Base-by-base conservation (phyloP, 306 rosid genomes). In the Vigna trinervia region DNA sequence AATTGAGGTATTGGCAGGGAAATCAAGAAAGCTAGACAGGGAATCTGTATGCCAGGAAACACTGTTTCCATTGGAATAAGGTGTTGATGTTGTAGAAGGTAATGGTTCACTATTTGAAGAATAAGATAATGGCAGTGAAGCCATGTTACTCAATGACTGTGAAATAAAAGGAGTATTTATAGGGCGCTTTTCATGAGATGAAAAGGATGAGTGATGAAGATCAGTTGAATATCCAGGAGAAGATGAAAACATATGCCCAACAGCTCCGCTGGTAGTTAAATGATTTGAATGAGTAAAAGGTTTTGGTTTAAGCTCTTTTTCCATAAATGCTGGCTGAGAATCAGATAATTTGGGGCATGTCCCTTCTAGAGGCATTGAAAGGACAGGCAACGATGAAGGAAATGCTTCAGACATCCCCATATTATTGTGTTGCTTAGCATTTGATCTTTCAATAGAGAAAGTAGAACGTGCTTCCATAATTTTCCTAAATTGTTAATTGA, bases 241-340 rank as follows among this genome's bases (percentile, higher is more conserved):
- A 48, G 99, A 88, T 13, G 99, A 95, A 86, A 89, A 86, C 85
- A 90, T 86, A 81, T 88, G 97, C 74, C 97, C 99, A 63, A 88
- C 92, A 13, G 84, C 90, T 66, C 92, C 97, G 34, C 86, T 89
- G 73, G 97, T 85, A 78, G 80, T 58, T 65, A 88, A 51, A 73
- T 78, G 88, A 85, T 89, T 83, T 45, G 89, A 83, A 82, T 85
- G 89, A 59, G 67, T 78, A n/a, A 76, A 71, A 73, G 96, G 82
- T 78, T 84, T 81, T 50, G 90, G 60, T 82, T 66, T 71, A 69
- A 68, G 88, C 81, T 85, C 94, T 66, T 90, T 88, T 73, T 88
- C 96, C 76, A 83, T 78, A 52, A 80, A 77, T 73, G 83, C 83
- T 46, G 80, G 92, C 82, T 86, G 94, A 9, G 93, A 85, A 85